Evolutionary conservation across 1,284 basidiomycete species (phyloP).

Genomic region (Rhodotorula mucilaginosa): DNA sequence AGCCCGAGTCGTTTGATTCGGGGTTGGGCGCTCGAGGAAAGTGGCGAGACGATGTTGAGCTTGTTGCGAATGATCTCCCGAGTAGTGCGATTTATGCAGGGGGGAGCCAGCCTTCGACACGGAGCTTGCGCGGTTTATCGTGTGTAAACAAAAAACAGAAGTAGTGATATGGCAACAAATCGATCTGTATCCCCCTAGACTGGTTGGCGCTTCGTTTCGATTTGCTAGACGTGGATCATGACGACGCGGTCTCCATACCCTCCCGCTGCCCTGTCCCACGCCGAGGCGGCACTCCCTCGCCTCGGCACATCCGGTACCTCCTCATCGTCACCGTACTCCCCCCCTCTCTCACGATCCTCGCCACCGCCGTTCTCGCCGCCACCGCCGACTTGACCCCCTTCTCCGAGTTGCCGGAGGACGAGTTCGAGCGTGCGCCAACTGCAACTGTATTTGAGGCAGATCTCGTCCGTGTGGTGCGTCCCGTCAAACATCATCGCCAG

Average conservation of each 20-base stretch:
- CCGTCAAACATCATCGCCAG: conserved; percentile 41
- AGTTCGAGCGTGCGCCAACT: conserved; percentile 26
- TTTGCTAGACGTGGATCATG: conserved; percentile 26
- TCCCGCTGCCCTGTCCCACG: not conserved
- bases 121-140: not conserved
- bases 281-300: not conserved
- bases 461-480: conserved; percentile 43
- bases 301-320: not conserved
- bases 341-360: not conserved
- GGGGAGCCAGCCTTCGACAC: too few species aligned
- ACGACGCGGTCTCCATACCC: conserved; percentile 23
- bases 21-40: too few species aligned
- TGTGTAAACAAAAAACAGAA: not conserved
- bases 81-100: too few species aligned
- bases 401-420: conserved; percentile 28
- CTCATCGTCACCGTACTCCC: conserved; percentile 1
- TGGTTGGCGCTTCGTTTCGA: too few species aligned
- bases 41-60: too few species aligned
- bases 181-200: not conserved
- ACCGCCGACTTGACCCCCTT: not conserved
- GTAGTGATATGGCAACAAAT: not conserved
- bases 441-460: conserved; percentile 36
- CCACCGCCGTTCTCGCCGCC: not conserved
- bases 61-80: too few species aligned
- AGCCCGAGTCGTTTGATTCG: too few species aligned